These are phyloP conservation scores for Leucogyrophana mollusca DNA, from an alignment of 768 basidiomycete species.

Conservation along the genomic window DNA sequence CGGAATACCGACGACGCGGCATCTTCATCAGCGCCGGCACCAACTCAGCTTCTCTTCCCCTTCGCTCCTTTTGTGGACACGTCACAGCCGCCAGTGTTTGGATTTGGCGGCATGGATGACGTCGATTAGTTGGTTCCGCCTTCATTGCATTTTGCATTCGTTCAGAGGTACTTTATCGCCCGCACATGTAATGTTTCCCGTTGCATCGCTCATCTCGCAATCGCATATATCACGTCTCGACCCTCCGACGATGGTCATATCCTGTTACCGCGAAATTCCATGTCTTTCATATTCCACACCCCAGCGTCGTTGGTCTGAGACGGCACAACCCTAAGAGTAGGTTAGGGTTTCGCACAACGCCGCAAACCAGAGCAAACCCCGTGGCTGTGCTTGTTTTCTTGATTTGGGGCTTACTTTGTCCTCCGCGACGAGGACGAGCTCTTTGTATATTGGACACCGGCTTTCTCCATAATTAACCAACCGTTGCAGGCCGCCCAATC, in stretches of 20 bases:
- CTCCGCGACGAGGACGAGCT: neutral
- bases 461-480: neutral
- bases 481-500: neutral
- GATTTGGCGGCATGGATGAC: slow-evolving; percentile 26
- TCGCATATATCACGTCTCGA: too few species aligned
- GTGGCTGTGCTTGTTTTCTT: slow-evolving; percentile 25
- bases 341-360: slow-evolving; percentile 6
- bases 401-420: slow-evolving; percentile 28
- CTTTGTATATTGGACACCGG: slow-evolving; percentile 8
- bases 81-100: slow-evolving; percentile 3
- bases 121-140: slow-evolving; percentile 34
- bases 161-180: too few species aligned
- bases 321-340: slow-evolving; percentile 1
- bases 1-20: too few species aligned
- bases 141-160: too few species aligned
- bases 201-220: too few species aligned
- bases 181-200: too few species aligned
- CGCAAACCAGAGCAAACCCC: slow-evolving; percentile 9
- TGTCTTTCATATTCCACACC: neutral
- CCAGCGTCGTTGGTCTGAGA: neutral
- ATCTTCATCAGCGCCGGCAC: neutral
- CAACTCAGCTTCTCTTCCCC: slow-evolving; percentile 1
- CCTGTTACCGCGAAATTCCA: slow-evolving; percentile 7
- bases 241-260: too few species aligned
- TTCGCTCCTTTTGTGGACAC: slow-evolving; percentile 2